Percentiles rank a stretch among this genome's conserved stretches.
phyloP scores from a whole-genome alignment of 345 rosid species.

The Carallia brachiata region DNA sequence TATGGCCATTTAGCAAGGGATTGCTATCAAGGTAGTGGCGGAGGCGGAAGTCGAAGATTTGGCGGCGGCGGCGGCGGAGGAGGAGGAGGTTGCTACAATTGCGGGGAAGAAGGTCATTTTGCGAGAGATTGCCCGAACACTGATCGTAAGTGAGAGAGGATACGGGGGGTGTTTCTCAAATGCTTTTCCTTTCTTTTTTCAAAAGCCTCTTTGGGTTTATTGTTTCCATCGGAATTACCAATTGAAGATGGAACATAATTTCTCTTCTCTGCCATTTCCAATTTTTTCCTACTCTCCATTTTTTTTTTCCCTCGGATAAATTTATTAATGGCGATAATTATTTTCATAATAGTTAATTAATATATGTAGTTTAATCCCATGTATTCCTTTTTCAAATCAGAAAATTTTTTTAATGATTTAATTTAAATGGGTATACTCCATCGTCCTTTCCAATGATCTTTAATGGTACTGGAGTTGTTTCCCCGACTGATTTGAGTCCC shows the following conservation, averaged over 20 bases:
- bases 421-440: constrained; percentile 12
- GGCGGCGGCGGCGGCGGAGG: constrained; percentile 8
- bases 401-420: constrained; percentile 3
- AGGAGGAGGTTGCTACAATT: constrained; percentile 45
- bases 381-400: background rate
- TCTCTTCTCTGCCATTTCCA: background rate
- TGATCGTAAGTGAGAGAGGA: constrained; percentile 24
- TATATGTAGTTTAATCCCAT: background rate
- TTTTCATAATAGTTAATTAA: background rate
- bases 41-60: constrained; percentile 24
- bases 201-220: background rate
- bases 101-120: constrained; percentile 70
- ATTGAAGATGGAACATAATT: background rate
- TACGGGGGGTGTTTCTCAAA: background rate
- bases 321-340: constrained; percentile 17
- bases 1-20: constrained; percentile 63
- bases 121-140: constrained; percentile 51
- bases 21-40: constrained; percentile 40
- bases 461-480: too few species aligned
- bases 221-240: constrained; percentile 6
- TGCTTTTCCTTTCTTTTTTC: background rate
- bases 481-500: too few species aligned
- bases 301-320: background rate
- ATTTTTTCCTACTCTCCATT: background rate
- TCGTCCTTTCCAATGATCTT: background rate